Conservation (phyloP, 2,329 filamentous ascomycete genomes). For the Zasmidium angulare region DNA sequence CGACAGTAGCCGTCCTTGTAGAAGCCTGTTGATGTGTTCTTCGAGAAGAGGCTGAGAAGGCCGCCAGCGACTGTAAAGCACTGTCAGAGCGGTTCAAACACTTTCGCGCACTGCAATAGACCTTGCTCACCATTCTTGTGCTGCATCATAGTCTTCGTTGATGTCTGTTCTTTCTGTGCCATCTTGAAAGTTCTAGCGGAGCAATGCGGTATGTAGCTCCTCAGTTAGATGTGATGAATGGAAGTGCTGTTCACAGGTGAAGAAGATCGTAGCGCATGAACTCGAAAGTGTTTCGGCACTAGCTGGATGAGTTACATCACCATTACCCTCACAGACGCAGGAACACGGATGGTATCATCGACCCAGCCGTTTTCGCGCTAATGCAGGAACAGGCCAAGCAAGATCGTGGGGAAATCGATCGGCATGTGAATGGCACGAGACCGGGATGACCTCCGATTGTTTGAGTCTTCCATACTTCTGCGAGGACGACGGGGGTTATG, state of each 20-base stretch:
- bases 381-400: constrained; percentile 1
- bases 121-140: constrained; percentile 20
- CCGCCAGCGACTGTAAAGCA: constrained; percentile 20
- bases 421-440: neutral
- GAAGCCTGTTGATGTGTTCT: constrained; percentile 16
- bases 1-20: constrained; percentile 22
- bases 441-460: neutral
- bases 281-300: neutral
- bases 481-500: too few species aligned
- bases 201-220: too few species aligned
- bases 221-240: too few species aligned
- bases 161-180: constrained; percentile 20
- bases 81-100: too few species aligned
- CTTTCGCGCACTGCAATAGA: too few species aligned
- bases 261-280: too few species aligned
- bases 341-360: neutral
- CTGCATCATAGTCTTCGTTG: constrained; percentile 25
- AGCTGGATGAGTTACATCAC: neutral
- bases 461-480: too few species aligned
- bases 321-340: neutral
- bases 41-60: constrained; percentile 17
- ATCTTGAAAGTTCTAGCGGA: constrained; percentile 2
- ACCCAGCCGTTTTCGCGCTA: neutral
- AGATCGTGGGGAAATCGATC: neutral
- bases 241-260: too few species aligned